Conservation (phyloP, 2,329 filamentous ascomycete species). For the Nemania sp. region DNA sequence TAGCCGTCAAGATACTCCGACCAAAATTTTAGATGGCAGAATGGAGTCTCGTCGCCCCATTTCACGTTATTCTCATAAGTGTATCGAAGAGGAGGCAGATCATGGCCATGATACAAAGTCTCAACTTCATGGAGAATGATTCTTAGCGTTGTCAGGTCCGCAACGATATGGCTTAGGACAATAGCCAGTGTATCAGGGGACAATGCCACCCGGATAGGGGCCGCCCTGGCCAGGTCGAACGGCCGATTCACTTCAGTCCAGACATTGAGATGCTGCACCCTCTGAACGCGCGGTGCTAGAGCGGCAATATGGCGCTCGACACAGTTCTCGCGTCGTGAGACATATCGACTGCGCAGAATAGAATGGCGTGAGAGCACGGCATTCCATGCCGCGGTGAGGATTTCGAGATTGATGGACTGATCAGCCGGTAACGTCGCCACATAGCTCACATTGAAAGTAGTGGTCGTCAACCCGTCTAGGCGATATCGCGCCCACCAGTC, state of each 20-base stretch:
- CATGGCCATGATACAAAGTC: not conserved
- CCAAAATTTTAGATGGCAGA: not conserved
- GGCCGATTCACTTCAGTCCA: not conserved
- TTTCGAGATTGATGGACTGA: not conserved
- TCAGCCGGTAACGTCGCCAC: not conserved
- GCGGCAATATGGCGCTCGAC: not conserved
- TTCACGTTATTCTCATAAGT: not conserved
- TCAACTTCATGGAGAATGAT: not conserved
- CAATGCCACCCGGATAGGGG: not conserved
- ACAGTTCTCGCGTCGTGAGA: not conserved
- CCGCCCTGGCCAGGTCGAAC: not conserved
- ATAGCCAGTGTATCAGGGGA: not conserved
- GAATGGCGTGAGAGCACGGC: not conserved
- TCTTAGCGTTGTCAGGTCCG: conserved; percentile 7
- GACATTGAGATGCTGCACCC: not conserved
- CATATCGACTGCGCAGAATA: not conserved
- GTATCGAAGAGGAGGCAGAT: not conserved
- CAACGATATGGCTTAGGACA: conserved; percentile 10
- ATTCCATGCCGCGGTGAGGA: not conserved
- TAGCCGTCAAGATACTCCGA: not conserved
- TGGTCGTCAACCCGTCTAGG: not conserved
- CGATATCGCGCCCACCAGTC: not conserved
- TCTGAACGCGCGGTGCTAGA: not conserved
- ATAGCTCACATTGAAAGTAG: not conserved
- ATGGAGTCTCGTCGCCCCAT: not conserved